Percentiles rank a stretch among this genome's conserved stretches.
Conservation (phyloP, 345 rosid species). For the Linum usitatissimum region DNA sequence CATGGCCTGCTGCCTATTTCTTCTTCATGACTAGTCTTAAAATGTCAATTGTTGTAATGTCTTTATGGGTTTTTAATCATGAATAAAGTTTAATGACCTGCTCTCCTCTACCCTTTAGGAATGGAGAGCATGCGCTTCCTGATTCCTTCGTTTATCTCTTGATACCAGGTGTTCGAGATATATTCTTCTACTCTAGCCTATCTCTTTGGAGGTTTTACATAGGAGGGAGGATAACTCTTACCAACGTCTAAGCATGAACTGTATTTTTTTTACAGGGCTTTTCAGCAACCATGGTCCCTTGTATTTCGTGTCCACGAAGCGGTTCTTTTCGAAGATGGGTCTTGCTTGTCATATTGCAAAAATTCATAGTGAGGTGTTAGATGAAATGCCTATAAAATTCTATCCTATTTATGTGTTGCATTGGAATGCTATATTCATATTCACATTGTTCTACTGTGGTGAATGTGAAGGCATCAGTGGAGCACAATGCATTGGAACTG, state of each 20-base stretch:
- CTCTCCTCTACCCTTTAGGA: slow-evolving; percentile 28
- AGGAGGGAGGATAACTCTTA: neutral
- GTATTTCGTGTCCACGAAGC: slow-evolving; percentile 57
- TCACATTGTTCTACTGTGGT: slow-evolving; percentile 6
- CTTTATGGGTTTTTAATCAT: neutral
- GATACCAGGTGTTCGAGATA: slow-evolving; percentile 42
- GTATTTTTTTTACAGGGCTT: slow-evolving; percentile 35
- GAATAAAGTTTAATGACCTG: neutral
- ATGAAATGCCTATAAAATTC: neutral
- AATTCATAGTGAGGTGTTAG: slow-evolving; percentile 60
- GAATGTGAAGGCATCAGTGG: slow-evolving; percentile 45
- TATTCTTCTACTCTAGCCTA: neutral
- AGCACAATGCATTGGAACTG: slow-evolving; percentile 62
- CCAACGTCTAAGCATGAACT: neutral
- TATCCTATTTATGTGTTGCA: slow-evolving; percentile 6
- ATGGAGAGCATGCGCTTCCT: slow-evolving; percentile 49
- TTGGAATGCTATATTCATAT: slow-evolving; percentile 1
- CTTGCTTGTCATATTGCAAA: slow-evolving; percentile 57
- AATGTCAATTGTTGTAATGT: neutral
- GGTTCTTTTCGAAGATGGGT: slow-evolving; percentile 58
- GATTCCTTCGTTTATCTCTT: slow-evolving; percentile 50
- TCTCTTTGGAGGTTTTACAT: slow-evolving; percentile 1
- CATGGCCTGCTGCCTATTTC: neutral
- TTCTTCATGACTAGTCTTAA: neutral
- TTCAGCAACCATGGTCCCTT: slow-evolving; percentile 65